Percentiles rank a stretch among this genome's conserved stretches.
phyloP scores from a whole-genome alignment of 2,329 filamentous ascomycete genomes.

The Verticillium nubilum region DNA sequence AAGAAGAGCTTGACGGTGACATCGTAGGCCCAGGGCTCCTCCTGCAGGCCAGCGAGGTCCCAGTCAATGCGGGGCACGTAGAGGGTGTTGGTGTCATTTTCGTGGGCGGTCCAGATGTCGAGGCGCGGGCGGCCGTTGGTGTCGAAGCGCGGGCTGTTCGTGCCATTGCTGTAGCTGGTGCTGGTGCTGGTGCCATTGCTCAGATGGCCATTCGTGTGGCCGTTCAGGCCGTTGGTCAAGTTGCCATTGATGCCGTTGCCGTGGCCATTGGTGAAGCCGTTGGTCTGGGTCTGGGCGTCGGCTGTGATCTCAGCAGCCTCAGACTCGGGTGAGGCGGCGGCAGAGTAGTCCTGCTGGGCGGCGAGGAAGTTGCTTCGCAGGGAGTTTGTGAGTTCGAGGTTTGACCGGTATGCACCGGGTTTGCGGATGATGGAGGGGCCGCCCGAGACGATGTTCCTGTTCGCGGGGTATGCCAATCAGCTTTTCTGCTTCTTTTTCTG shows the following conservation, averaged over 20 bases:
- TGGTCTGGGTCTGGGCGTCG: conserved; percentile 21
- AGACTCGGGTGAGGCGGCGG: conserved; percentile 17
- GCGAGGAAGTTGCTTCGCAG: conserved; percentile 77
- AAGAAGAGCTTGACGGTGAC: conserved; percentile 96
- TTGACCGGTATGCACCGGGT: conserved; percentile 74
- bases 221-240: background rate
- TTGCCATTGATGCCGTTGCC: conserved; percentile 22
- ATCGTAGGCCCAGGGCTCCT: conserved; percentile 82
- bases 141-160: conserved; percentile 16
- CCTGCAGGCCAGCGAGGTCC: conserved; percentile 63
- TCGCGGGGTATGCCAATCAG: conserved; percentile 11
- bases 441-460: conserved; percentile 76
- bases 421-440: conserved; percentile 81
- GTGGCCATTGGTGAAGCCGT: conserved; percentile 16
- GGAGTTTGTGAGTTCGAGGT: conserved; percentile 86
- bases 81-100: conserved; percentile 46
- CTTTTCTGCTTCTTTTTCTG: background rate
- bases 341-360: conserved; percentile 59
- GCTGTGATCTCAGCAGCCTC: conserved; percentile 16
- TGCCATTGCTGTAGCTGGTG: conserved; percentile 9
- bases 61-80: conserved; percentile 78
- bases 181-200: conserved; percentile 19
- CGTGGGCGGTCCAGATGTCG: conserved; percentile 62
- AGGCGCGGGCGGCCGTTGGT: conserved; percentile 19
- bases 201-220: background rate